Base-by-base conservation (phyloP, 768 basidiomycete species). In the Leucosporidium yakuticum region DNA sequence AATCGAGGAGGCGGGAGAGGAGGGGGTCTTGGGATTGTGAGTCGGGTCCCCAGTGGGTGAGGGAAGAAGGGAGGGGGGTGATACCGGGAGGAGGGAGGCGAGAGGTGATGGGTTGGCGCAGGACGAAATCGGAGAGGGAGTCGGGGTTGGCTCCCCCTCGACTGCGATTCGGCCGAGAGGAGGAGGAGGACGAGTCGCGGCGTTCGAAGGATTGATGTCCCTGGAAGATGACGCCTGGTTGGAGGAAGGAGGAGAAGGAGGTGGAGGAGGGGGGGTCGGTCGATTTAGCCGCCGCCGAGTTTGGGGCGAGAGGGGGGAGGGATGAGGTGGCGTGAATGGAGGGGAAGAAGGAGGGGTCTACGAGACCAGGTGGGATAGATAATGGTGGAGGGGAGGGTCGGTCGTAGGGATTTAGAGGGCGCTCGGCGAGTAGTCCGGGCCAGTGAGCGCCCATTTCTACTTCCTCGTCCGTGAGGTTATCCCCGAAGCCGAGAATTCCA, bases 191-290 rank as follows among this genome's bases (percentile, higher is more conserved):
- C 1, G 12, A 14, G 1, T 48, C 44, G 19, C 47, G 44, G 4
- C 32, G 29, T 6, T 50, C 64, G 49, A 72, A 69, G n/a, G 49
- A 32, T 60, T 72, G 71, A 50, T 64, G 39, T 31, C 73, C 73
- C 31, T 48, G 32, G 29, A 72, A 74, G 53, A 64, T 51, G 14
- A 53, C 20, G 6, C 74, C 74, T 0, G 74, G 69, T 8, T 47
- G 17, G 62, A 72, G 67, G 60, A 69, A 72, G n/a, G 67, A 69
- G 15, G 64, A 48, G 54, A 34, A 67, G 1, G 67, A 68, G 49
- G 58, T 63, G 9, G 71, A 48, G 5, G 64, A 69, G 4, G 67
- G 60, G 0, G 71, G 71, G 39, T 72, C 71, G 27, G 27, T 44
- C 39, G 39, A 12, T 44, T 15, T n/a, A n/a, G n/a, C n/a, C n/a